Conservation (phyloP, 129 eudicot species). For the Oenanthe sinensis region DNA sequence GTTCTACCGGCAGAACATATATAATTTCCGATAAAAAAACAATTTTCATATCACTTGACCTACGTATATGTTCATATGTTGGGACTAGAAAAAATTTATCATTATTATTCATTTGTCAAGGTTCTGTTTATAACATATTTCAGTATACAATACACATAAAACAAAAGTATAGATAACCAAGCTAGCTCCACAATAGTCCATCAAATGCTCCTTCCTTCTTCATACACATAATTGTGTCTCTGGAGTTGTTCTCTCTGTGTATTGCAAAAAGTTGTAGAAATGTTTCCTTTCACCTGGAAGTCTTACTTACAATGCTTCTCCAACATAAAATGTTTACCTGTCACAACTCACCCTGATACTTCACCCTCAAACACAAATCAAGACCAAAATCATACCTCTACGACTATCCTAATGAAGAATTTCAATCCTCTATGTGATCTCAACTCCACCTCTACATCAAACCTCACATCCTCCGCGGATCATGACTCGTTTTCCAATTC, state of each 20-base stretch:
- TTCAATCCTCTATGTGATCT: conserved; percentile 23
- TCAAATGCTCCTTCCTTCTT: background rate
- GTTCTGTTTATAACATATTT: background rate
- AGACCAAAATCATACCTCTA: conserved; percentile 1
- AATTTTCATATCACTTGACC: no score
- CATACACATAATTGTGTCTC: background rate
- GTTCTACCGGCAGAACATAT: no score
- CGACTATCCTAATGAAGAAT: conserved; percentile 6
- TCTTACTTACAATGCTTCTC: conserved; percentile 7
- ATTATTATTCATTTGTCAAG: no score
- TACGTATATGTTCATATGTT: no score
- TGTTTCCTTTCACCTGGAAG: conserved; percentile 11
- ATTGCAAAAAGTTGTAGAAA: background rate
- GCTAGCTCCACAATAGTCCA: background rate
- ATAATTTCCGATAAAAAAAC: no score
- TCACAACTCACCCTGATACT: background rate
- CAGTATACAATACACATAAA: background rate
- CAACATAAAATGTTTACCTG: background rate
- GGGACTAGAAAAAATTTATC: no score
- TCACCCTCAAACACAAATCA: conserved; percentile 3
- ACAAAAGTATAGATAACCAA: background rate
- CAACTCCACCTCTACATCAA: conserved; percentile 13
- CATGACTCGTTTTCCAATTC: conserved; percentile 14
- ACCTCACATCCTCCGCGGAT: conserved; percentile 14
- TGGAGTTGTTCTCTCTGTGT: background rate